phyloP scores from a whole-genome alignment of 2,329 filamentous ascomycete genomes.

The Aspergillus luchuensis region DNA sequence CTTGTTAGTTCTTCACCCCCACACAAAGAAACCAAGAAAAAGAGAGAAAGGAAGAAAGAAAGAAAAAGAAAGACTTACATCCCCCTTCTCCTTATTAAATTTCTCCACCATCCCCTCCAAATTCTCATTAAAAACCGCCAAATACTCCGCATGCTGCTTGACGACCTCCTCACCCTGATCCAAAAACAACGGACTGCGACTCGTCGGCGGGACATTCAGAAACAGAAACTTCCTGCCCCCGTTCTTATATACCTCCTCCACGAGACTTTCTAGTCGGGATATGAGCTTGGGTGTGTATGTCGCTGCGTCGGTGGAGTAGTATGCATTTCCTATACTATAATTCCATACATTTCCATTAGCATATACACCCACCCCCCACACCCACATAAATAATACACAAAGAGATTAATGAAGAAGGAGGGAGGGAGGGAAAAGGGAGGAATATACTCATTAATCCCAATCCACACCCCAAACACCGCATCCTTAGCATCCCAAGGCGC shows the following conservation, averaged over 20 bases:
- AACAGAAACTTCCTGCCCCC: slow-evolving; percentile 63
- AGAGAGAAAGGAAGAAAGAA: too few relatives aligned
- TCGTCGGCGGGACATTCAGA: slow-evolving; percentile 58
- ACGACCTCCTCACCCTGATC: slow-evolving; percentile 25
- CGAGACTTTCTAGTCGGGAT: slow-evolving; percentile 47
- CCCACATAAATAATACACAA: too few relatives aligned
- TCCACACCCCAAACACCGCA: slow-evolving; percentile 37
- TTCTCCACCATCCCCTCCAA: slow-evolving; percentile 25
- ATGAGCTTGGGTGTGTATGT: slow-evolving; percentile 43
- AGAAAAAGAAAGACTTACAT: slow-evolving; percentile 22
- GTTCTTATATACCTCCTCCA: slow-evolving; percentile 53
- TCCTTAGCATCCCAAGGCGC: slow-evolving; percentile 31
- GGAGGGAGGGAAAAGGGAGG: background rate
- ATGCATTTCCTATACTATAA: slow-evolving; percentile 31
- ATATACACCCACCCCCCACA: too few relatives aligned
- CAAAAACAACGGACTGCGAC: slow-evolving; percentile 29
- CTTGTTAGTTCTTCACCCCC: too few relatives aligned
- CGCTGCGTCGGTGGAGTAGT: slow-evolving; percentile 32
- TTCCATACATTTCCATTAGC: too few relatives aligned
- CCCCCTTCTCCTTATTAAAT: slow-evolving; percentile 21
- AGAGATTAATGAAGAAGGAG: background rate
- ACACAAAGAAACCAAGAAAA: background rate
- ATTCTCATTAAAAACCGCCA: slow-evolving; percentile 29
- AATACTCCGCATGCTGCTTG: slow-evolving; percentile 15
- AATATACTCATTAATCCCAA: slow-evolving; percentile 38